A percentile compares a stretch with the other conserved stretches of the same genome.
Conservation (phyloP, 192 early-diverging fungal species). For the Backusella sp. region DNA sequence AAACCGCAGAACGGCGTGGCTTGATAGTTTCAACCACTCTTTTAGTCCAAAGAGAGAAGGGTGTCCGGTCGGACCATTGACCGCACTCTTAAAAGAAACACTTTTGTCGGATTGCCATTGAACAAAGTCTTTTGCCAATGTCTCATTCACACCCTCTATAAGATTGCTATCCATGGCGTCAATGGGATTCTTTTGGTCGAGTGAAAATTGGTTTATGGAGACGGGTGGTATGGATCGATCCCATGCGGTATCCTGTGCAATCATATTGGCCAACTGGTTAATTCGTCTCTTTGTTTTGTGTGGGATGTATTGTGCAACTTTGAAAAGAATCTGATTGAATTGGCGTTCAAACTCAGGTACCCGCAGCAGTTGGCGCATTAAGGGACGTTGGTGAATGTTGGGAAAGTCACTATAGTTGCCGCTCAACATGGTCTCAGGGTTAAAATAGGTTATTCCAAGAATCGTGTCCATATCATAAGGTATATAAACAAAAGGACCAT, state of each 20-base stretch:
- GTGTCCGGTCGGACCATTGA: conserved; percentile 1
- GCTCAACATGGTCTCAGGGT: neutral
- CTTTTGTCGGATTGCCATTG: neutral
- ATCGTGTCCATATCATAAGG: conserved; percentile 8
- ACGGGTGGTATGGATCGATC: neutral
- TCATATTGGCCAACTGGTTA: neutral
- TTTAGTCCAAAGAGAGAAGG: neutral
- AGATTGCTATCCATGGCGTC: neutral
- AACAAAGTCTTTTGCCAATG: neutral
- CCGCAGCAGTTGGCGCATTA: neutral
- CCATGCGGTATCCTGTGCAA: conserved; percentile 3
- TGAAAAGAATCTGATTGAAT: neutral
- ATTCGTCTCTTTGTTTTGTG: neutral
- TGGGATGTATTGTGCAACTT: neutral
- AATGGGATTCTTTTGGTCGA: neutral
- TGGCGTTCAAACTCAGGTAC: neutral
- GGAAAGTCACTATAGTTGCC: conserved; percentile 10
- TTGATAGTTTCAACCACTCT: neutral
- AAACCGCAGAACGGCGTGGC: neutral
- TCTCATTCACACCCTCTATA: neutral
- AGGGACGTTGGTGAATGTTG: neutral
- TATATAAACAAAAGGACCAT: neutral
- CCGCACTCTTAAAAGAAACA: neutral
- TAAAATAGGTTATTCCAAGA: neutral
- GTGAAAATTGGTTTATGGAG: neutral